Evolutionary conservation across 2,329 filamentous ascomycete species (phyloP).

Genomic region (Monilinia laxa): DNA sequence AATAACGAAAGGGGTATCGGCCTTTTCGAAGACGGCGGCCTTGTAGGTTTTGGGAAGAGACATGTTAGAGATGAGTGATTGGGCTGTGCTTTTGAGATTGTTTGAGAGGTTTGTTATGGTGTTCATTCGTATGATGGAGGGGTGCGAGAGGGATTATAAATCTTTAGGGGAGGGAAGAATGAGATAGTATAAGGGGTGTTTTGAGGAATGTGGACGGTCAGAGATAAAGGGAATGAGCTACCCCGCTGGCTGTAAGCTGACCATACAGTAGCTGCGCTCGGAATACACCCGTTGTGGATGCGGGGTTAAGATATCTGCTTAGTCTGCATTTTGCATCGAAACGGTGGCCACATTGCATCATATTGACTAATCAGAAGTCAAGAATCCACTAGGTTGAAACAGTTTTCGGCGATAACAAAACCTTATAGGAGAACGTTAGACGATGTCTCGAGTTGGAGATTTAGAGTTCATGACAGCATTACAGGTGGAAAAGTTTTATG

Average conservation of each 20-base stretch:
- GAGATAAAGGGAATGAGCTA: constrained; percentile 2
- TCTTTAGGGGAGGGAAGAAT: too few relatives aligned
- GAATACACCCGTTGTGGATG: neutral
- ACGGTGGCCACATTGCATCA: neutral
- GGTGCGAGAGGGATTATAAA: neutral
- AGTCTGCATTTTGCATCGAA: neutral
- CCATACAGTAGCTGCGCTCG: neutral
- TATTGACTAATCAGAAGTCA: neutral
- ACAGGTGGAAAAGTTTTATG: too few relatives aligned
- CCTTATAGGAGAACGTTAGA: neutral
- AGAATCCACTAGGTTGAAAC: too few relatives aligned
- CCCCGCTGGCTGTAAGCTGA: neutral
- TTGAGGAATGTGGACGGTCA: neutral
- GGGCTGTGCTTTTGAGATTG: neutral
- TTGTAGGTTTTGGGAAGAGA: constrained; percentile 64
- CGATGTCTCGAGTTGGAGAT: neutral
- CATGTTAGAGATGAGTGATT: constrained; percentile 29
- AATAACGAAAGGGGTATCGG: constrained; percentile 54
- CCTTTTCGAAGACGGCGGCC: constrained; percentile 59
- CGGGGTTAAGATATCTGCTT: neutral
- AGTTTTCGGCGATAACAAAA: neutral
- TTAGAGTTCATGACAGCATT: neutral
- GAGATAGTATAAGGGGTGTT: neutral
- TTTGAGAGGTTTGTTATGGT: neutral
- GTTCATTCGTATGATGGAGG: neutral